Conservation (phyloP, 805 yeast genomes). For the Alloascoidea hylecoeti region DNA sequence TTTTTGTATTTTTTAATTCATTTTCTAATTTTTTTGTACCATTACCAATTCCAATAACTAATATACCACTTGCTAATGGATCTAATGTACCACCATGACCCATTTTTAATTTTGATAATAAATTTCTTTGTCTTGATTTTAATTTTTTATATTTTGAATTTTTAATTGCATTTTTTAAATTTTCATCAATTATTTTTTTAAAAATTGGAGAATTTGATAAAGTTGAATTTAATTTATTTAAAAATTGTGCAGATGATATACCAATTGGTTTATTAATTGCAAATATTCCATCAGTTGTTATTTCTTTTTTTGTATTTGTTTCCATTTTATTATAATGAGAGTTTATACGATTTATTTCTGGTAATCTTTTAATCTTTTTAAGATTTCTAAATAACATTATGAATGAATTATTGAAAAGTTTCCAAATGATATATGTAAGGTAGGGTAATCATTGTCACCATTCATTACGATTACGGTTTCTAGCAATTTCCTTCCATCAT, state of each 20-base stretch:
- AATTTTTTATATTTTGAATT: slow-evolving; percentile 17
- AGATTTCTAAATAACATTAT: too few relatives aligned
- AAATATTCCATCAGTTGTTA: slow-evolving; percentile 75
- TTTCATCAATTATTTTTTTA: slow-evolving; percentile 33
- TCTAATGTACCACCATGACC: slow-evolving; percentile 99
- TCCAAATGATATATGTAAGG: too few relatives aligned
- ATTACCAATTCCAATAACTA: slow-evolving; percentile 80
- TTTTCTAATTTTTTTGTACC: slow-evolving; percentile 77
- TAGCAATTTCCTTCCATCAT: too few relatives aligned
- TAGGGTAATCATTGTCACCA: too few relatives aligned
- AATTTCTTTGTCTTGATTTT: slow-evolving; percentile 27
- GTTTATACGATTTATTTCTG: too few relatives aligned
- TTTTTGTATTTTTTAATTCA: slow-evolving; percentile 61
- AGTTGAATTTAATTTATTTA: slow-evolving; percentile 47
- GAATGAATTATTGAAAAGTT: too few relatives aligned
- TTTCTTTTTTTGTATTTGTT: slow-evolving; percentile 3
- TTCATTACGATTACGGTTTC: too few relatives aligned
- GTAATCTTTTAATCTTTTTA: too few relatives aligned
- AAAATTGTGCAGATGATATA: slow-evolving; percentile 60
- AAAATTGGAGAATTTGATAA: slow-evolving; percentile 50
- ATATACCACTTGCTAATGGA: slow-evolving; percentile 89
- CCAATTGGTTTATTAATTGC: slow-evolving; percentile 89
- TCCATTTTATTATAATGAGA: too few relatives aligned
- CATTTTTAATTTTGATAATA: slow-evolving; percentile 56
- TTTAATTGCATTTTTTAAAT: slow-evolving; percentile 24